A percentile compares a stretch with the other conserved stretches of the same genome.
Evolutionary conservation across 2,329 filamentous ascomycete genomes (phyloP).

Genomic region (Atkinsonella texensis): DNA sequence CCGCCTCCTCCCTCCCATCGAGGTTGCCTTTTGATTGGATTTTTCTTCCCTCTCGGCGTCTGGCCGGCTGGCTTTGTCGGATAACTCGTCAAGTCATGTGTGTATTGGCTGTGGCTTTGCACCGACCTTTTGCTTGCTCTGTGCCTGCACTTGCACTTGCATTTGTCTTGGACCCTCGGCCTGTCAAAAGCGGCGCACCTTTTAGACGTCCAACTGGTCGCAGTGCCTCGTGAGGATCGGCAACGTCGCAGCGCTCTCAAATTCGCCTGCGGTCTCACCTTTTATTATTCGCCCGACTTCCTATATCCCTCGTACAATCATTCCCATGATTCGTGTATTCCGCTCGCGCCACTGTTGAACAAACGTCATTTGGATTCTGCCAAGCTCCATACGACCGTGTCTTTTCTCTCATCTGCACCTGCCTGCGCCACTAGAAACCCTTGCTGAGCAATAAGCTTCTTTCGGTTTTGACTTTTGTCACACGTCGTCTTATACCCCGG

Average conservation of each 20-base stretch:
- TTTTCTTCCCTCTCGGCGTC: background rate
- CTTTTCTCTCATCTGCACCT: slow-evolving; percentile 3
- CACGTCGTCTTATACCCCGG: background rate
- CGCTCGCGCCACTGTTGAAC: slow-evolving; percentile 9
- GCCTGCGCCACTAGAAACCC: slow-evolving; percentile 4
- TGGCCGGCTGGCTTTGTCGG: background rate
- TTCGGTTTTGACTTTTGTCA: background rate
- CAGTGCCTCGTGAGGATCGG: slow-evolving; percentile 4
- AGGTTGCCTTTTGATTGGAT: background rate
- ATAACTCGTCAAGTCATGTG: background rate
- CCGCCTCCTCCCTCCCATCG: slow-evolving; percentile 1
- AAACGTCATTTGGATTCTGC: slow-evolving; percentile 14
- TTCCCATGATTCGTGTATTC: slow-evolving; percentile 5
- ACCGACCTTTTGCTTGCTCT: background rate
- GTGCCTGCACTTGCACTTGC: background rate
- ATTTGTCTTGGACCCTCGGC: background rate
- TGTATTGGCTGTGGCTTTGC: background rate
- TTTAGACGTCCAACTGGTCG: background rate
- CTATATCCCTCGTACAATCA: slow-evolving; percentile 2
- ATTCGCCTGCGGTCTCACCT: slow-evolving; percentile 5
- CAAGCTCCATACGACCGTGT: slow-evolving; percentile 9
- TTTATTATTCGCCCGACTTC: background rate
- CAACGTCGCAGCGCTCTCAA: slow-evolving; percentile 6
- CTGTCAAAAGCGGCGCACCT: background rate
- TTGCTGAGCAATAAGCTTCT: background rate